phyloP scores from a whole-genome alignment of 192 early-diverging fungal species.

The Allomyces macrogynus region DNA sequence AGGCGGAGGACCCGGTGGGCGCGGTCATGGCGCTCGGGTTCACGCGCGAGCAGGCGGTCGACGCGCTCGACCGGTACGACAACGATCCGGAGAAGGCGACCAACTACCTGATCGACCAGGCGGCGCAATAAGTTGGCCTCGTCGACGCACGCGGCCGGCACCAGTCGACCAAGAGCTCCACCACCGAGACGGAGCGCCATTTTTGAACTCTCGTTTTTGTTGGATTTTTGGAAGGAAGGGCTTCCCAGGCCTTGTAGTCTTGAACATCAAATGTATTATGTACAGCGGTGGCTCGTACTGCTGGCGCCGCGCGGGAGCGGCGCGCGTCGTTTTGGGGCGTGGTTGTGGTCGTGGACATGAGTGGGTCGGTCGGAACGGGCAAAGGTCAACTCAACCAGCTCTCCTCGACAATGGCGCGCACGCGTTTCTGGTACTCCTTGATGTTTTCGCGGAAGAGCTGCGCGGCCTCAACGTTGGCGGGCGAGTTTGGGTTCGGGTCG shows the following conservation, averaged over 20 bases:
- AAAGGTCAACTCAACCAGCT: slow-evolving; percentile 35
- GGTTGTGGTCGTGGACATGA: no score
- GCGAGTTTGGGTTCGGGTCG: slow-evolving; percentile 91
- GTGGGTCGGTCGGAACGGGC: neutral
- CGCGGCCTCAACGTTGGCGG: slow-evolving; percentile 92
- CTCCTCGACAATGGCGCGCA: slow-evolving; percentile 72
- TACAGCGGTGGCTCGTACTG: no score
- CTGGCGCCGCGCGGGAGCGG: no score
- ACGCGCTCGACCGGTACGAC: slow-evolving; percentile 46
- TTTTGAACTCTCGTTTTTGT: no score
- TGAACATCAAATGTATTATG: no score
- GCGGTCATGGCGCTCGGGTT: slow-evolving; percentile 55
- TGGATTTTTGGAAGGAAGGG: no score
- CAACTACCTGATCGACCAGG: slow-evolving; percentile 50
- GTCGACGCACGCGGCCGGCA: no score
- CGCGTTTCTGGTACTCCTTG: slow-evolving; percentile 81
- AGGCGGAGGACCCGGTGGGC: slow-evolving; percentile 15
- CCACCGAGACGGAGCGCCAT: no score
- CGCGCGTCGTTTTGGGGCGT: no score
- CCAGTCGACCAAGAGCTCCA: no score
- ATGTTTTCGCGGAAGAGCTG: slow-evolving; percentile 75
- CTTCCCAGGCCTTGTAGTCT: no score
- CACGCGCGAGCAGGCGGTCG: slow-evolving; percentile 36
- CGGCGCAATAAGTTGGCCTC: neutral
- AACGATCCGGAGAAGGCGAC: slow-evolving; percentile 51